A percentile compares a stretch with the other conserved stretches of the same genome.
These are phyloP conservation scores for Iris pallida DNA, from an alignment of 116 monocot species.

Conservation along the genomic window DNA sequence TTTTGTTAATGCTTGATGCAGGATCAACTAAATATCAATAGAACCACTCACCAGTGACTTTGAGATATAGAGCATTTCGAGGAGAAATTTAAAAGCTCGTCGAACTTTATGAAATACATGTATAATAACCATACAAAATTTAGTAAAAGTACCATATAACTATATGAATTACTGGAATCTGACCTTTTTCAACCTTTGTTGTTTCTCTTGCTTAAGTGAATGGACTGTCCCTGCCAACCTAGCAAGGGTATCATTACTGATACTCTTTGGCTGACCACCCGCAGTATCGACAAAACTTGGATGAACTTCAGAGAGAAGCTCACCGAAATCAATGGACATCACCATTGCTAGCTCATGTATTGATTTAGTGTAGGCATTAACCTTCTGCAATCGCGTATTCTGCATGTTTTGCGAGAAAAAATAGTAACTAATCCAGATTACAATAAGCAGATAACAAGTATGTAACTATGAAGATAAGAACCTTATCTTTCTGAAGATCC, in stretches of 20 bases:
- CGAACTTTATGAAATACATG: too few species aligned
- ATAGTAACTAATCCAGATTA: background rate
- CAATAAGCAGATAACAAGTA: background rate
- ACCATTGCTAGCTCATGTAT: slow-evolving; percentile 56
- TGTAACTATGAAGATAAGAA: background rate
- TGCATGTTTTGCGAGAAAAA: slow-evolving; percentile 29
- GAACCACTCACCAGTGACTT: too few species aligned
- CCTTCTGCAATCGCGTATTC: slow-evolving; percentile 59
- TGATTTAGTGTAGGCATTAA: slow-evolving; percentile 34
- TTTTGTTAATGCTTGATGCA: too few species aligned
- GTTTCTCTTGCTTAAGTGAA: slow-evolving; percentile 67
- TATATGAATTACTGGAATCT: slow-evolving; percentile 1
- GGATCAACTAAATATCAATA: too few species aligned
- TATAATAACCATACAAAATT: background rate
- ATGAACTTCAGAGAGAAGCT: slow-evolving; percentile 56
- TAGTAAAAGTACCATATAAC: background rate
- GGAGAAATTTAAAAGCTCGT: too few species aligned
- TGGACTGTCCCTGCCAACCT: slow-evolving; percentile 50
- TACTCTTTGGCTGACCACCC: slow-evolving; percentile 41
- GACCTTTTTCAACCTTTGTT: slow-evolving; percentile 73
- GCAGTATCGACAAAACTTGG: slow-evolving; percentile 41
- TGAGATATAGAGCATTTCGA: too few species aligned
- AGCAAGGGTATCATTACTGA: slow-evolving; percentile 70
- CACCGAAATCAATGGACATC: slow-evolving; percentile 55
- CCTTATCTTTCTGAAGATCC: slow-evolving; percentile 75